phyloP scores from a whole-genome alignment of 1,284 basidiomycete species.

The Sporisorium scitamineum region DNA sequence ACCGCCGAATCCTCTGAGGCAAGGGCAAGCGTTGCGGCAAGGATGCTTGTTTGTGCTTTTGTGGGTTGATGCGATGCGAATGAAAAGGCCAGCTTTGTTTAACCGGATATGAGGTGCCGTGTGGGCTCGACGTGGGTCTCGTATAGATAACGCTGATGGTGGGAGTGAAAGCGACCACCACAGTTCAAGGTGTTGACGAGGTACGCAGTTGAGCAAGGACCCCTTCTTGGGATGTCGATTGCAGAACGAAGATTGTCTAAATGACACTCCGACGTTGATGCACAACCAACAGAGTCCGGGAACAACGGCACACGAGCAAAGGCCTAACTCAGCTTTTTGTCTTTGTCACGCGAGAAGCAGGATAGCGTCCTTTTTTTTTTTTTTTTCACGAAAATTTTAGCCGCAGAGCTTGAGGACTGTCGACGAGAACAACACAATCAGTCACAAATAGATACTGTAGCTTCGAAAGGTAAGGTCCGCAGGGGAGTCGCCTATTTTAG shows the following conservation, averaged over 20 bases:
- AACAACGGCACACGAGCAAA: slow-evolving; percentile 2
- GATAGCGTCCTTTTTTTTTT: too few relatives aligned
- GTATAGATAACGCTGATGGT: not conserved
- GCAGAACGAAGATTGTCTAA: not conserved
- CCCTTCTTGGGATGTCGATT: not conserved
- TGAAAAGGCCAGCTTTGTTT: not conserved
- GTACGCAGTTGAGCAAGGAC: not conserved
- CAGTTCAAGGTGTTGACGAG: not conserved
- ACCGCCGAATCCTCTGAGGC: too few relatives aligned
- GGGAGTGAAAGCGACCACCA: not conserved
- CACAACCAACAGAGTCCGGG: not conserved
- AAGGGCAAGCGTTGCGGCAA: not conserved
- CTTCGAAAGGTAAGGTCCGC: not conserved
- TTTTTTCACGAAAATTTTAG: too few relatives aligned
- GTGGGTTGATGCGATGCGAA: not conserved
- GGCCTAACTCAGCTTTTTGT: not conserved
- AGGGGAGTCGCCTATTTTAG: not conserved
- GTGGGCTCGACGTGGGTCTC: not conserved
- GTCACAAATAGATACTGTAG: too few relatives aligned
- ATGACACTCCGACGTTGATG: not conserved
- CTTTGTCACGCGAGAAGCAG: not conserved
- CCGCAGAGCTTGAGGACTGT: not conserved
- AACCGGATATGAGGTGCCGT: not conserved
- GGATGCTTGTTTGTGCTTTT: not conserved
- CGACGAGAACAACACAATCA: too few relatives aligned